Conservation (phyloP, 2,329 filamentous ascomycete genomes). For the Septoria linicola region DNA sequence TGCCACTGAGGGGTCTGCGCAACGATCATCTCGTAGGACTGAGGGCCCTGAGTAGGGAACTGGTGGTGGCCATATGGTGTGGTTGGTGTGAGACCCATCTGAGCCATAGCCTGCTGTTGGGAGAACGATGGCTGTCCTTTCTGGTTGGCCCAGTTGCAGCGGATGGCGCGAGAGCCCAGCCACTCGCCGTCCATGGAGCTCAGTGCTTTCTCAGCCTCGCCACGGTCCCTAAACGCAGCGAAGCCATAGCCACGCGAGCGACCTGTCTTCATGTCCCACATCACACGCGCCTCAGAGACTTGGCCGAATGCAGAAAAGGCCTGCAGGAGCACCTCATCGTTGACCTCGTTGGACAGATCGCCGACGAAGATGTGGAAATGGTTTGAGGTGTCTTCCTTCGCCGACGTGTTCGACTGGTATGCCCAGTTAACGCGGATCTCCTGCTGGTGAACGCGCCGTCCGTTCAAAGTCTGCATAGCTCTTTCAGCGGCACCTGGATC, state of each 20-base stretch:
- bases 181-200: slow-evolving; percentile 99
- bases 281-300: slow-evolving; percentile 95
- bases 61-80: slow-evolving; percentile 90
- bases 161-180: slow-evolving; percentile 95
- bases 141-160: slow-evolving; percentile 99
- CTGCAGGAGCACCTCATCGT: slow-evolving; percentile 89
- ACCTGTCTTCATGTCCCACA: slow-evolving; percentile 99
- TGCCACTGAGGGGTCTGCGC: slow-evolving; percentile 96
- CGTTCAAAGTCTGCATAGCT: slow-evolving; percentile 95
- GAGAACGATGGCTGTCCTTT: slow-evolving; percentile 99
- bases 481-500: slow-evolving; percentile 94
- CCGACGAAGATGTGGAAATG: slow-evolving; percentile 99
- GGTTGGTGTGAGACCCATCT: slow-evolving; percentile 97
- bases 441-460: slow-evolving; percentile 90
- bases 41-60: slow-evolving; percentile 93
- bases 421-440: slow-evolving; percentile 99
- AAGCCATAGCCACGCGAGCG: slow-evolving; percentile 97
- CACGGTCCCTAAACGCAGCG: slow-evolving; percentile 91
- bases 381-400: slow-evolving; percentile 95
- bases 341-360: slow-evolving; percentile 96
- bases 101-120: slow-evolving; percentile 93
- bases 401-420: slow-evolving; percentile 90
- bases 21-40: slow-evolving; percentile 96
- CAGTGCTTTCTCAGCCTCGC: slow-evolving; percentile 91
- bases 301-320: slow-evolving; percentile 95